phyloP scores from a whole-genome alignment of 495 filamentous ascomycete species.

The Xylaria flabelliformis region DNA sequence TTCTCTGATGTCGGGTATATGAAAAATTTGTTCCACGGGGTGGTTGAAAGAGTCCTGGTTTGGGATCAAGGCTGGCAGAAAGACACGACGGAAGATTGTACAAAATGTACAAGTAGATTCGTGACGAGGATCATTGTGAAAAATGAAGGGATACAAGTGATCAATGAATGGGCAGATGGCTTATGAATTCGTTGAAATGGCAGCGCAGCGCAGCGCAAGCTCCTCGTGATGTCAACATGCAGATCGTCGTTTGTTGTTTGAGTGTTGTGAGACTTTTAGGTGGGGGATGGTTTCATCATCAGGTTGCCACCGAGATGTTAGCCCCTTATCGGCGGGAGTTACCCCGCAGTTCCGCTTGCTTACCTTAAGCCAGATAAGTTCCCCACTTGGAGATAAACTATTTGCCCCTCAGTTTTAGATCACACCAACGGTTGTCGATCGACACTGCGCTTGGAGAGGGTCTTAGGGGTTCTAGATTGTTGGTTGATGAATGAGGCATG shows the following conservation, averaged over 20 bases:
- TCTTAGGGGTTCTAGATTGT: background rate
- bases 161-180: background rate
- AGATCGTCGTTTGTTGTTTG: background rate
- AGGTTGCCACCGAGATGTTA: background rate
- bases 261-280: background rate
- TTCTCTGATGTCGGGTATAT: background rate
- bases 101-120: conserved; percentile 12
- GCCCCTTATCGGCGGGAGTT: conserved; percentile 24
- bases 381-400: background rate
- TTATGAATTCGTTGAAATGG: background rate
- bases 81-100: conserved; percentile 27
- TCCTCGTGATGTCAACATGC: background rate
- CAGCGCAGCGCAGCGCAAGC: background rate
- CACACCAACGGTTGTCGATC: background rate
- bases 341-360: conserved; percentile 19
- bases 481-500: background rate
- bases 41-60: background rate
- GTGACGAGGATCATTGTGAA: background rate
- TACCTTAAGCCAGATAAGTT: background rate
- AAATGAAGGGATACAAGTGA: background rate
- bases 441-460: background rate
- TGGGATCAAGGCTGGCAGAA: background rate
- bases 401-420: background rate
- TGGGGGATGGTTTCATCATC: background rate
- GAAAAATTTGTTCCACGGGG: background rate